These are phyloP conservation scores for Leptographium procerum DNA, from an alignment of 2,329 filamentous ascomycete genomes.

Conservation along the genomic window DNA sequence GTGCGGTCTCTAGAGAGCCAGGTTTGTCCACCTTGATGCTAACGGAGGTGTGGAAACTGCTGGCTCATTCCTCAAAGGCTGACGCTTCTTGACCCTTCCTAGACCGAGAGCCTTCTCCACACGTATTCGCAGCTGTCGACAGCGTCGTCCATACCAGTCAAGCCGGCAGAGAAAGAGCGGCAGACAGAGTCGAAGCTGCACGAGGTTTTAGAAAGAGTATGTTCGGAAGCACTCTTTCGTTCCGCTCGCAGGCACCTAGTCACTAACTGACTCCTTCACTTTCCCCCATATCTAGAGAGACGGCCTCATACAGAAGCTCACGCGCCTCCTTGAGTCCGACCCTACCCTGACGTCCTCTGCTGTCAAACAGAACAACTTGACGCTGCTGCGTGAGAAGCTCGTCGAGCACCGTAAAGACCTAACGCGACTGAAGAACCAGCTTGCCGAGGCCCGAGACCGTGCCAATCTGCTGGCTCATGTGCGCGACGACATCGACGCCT, in stretches of 20 bases:
- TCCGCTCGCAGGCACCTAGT: neutral
- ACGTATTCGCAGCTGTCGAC: constrained; percentile 86
- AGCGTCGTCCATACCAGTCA: constrained; percentile 64
- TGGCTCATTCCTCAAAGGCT: neutral
- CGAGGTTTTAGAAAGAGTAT: constrained; percentile 72
- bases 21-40: constrained; percentile 36
- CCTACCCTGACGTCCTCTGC: constrained; percentile 76
- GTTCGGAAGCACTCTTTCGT: constrained; percentile 1
- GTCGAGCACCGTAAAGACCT: constrained; percentile 79
- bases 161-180: constrained; percentile 75
- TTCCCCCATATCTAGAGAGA: no score
- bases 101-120: constrained; percentile 79
- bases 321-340: constrained; percentile 87
- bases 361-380: constrained; percentile 92
- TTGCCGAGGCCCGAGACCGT: constrained; percentile 70
- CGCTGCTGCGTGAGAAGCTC: constrained; percentile 83
- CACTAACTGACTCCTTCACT: constrained; percentile 1
- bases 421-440: constrained; percentile 57
- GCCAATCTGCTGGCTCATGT: constrained; percentile 86
- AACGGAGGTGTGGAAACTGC: neutral
- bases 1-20: constrained; percentile 81
- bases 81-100: neutral
- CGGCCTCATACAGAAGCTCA: constrained; percentile 66
- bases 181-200: constrained; percentile 70
- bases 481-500: constrained; percentile 82